These are phyloP conservation scores for Chrysochromulina parva DNA, from an alignment of 78 protist species.

Conservation along the genomic window DNA sequence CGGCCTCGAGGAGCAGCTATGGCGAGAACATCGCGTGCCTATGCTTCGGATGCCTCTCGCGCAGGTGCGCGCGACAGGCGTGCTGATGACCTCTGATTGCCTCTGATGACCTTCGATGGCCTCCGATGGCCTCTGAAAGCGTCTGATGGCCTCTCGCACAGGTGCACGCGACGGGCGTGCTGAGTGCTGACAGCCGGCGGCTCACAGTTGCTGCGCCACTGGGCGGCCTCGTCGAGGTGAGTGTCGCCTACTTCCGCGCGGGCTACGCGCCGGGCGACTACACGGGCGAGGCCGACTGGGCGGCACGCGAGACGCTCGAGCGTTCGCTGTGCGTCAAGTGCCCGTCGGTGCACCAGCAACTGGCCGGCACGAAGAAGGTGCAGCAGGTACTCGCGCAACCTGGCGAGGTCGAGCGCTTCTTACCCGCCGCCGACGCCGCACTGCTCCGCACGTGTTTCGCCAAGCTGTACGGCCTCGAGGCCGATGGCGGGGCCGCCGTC, in stretches of 20 bases:
- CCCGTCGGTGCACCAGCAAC: conserved; percentile 81
- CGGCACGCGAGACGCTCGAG: conserved; percentile 74
- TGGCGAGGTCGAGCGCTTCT: conserved; percentile 54
- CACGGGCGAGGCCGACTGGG: conserved; percentile 78
- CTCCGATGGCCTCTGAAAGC: too few species aligned
- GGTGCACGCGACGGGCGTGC: not conserved
- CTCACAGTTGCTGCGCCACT: too few species aligned
- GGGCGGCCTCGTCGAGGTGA: not conserved
- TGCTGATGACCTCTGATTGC: too few species aligned
- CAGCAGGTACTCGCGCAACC: conserved; percentile 79
- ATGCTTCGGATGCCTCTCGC: too few species aligned
- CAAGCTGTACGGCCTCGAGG: conserved; percentile 5
- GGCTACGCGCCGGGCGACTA: conserved; percentile 91
- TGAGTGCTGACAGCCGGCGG: not conserved
- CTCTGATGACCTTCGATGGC: too few species aligned
- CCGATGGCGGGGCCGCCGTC: not conserved
- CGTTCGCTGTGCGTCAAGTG: conserved; percentile 78
- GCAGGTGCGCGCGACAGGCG: too few species aligned
- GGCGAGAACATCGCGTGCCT: not conserved
- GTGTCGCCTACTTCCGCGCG: conserved; percentile 84
- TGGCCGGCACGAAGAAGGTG: conserved; percentile 87
- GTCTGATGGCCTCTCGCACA: not conserved
- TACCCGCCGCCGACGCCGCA: not conserved
- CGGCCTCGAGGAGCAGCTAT: conserved; percentile 50
- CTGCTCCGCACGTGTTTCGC: not conserved